These are phyloP conservation scores for Solanum sejunctum DNA, from an alignment of 257 asterid genomes.

Conservation along the genomic window DNA sequence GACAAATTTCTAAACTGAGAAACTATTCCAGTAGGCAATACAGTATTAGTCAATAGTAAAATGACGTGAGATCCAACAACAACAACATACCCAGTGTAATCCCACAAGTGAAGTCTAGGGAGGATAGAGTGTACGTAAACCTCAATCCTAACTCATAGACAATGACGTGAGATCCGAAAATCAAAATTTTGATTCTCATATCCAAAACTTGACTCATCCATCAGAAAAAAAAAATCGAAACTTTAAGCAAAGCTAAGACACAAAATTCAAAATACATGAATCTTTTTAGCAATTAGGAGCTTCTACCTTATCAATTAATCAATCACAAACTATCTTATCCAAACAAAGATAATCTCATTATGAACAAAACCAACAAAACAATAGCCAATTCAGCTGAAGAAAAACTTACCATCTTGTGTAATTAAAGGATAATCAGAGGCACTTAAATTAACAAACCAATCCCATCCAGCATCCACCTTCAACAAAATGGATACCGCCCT, in stretches of 20 bases:
- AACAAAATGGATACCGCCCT: conserved; percentile 78
- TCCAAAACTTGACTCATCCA: not conserved
- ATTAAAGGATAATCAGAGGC: conserved; percentile 86
- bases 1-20: not conserved
- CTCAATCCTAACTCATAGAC: not conserved
- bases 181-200: not conserved
- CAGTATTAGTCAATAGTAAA: not conserved
- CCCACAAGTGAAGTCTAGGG: not conserved
- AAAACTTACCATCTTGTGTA: conserved; percentile 81
- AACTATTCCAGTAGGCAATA: not conserved
- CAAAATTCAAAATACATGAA: not conserved
- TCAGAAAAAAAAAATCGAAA: not conserved
- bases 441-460: conserved; percentile 89
- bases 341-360: not conserved
- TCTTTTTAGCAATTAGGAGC: not conserved
- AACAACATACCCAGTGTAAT: not conserved
- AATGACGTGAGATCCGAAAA: not conserved
- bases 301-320: not conserved
- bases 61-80: not conserved
- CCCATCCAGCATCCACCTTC: conserved; percentile 83
- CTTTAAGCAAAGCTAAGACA: not conserved
- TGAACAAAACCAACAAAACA: not conserved
- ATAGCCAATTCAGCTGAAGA: conserved; percentile 3
- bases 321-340: not conserved
- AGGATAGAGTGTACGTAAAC: not conserved